Percentiles rank a stretch among this genome's conserved stretches.
phyloP scores from a whole-genome alignment of 2,329 filamentous ascomycete genomes.

The Stagonosporopsis chrysanthemi region DNA sequence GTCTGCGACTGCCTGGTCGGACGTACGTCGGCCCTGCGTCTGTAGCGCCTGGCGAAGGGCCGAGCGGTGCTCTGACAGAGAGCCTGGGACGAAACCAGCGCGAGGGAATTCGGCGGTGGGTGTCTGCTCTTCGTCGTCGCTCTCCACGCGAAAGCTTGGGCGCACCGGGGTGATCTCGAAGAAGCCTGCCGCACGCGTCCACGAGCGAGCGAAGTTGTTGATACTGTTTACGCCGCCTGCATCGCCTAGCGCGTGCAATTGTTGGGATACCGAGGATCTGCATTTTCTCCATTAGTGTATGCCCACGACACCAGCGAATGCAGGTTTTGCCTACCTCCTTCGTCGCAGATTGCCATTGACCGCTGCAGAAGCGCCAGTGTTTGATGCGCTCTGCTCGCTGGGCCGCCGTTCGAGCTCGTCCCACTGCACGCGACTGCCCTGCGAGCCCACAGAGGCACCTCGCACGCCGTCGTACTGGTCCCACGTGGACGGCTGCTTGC shows the following conservation, averaged over 20 bases:
- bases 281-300: conserved; percentile 12
- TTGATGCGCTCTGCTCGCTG: conserved; percentile 42
- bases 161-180: conserved; percentile 84
- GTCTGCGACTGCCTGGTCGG: conserved; percentile 49
- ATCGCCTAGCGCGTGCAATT: conserved; percentile 64
- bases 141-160: conserved; percentile 70
- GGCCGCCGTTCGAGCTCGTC: conserved; percentile 43
- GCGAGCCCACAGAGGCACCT: conserved; percentile 47
- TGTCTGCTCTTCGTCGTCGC: conserved; percentile 40
- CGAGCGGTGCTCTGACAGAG: conserved; percentile 51
- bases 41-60: conserved; percentile 53
- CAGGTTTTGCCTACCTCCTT: conserved; percentile 42
- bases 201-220: conserved; percentile 89
- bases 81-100: conserved; percentile 40
- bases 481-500: conserved; percentile 56
- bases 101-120: conserved; percentile 47
- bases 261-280: conserved; percentile 59
- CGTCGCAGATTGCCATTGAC: conserved; percentile 43
- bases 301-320: conserved; percentile 5
- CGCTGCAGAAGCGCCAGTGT: conserved; percentile 33
- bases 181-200: conserved; percentile 89
- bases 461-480: conserved; percentile 55
- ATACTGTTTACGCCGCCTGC: conserved; percentile 93
- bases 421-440: conserved; percentile 49
- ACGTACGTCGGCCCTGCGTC: conserved; percentile 45